These are phyloP conservation scores for Hydnomerulius pinastri DNA, from an alignment of 768 basidiomycete species.

Conservation along the genomic window DNA sequence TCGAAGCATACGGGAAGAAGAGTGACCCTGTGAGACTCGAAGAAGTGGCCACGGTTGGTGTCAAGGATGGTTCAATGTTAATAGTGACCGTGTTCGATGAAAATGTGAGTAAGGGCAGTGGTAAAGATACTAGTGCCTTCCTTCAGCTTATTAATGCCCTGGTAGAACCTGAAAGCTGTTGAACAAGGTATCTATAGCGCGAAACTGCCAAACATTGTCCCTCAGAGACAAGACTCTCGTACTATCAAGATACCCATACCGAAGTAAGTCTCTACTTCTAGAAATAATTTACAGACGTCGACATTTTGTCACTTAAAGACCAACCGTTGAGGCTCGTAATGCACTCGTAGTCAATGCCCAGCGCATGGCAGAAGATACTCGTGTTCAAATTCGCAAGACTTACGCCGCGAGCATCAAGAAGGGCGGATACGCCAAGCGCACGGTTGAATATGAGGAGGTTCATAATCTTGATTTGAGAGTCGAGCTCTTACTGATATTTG, in stretches of 20 bases:
- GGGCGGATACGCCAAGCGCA: conserved; percentile 68
- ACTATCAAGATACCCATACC: conserved; percentile 83
- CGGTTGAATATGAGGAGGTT: conserved; percentile 72
- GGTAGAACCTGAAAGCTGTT: conserved; percentile 75
- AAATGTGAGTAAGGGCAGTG: conserved; percentile 48
- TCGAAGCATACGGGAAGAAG: conserved; percentile 47
- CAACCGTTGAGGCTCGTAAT: conserved; percentile 72
- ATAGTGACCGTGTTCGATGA: conserved; percentile 80
- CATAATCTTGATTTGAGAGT: conserved; percentile 16
- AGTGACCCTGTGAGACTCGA: conserved; percentile 49
- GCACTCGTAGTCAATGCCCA: conserved; percentile 55
- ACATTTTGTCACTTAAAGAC: conserved; percentile 41
- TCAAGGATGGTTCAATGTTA: conserved; percentile 73
- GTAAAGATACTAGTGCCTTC: not conserved
- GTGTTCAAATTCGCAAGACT: conserved; percentile 73
- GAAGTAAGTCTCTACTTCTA: conserved; percentile 48
- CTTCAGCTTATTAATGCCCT: conserved; percentile 20
- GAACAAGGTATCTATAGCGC: conserved; percentile 78
- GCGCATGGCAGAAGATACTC: conserved; percentile 72
- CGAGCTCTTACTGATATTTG: not conserved
- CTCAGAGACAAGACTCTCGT: conserved; percentile 67
- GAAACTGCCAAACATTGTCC: conserved; percentile 69
- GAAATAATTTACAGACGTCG: not conserved
- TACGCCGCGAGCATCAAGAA: conserved; percentile 67
- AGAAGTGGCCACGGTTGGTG: conserved; percentile 78